phyloP scores from a whole-genome alignment of 805 yeast species.

The Wickerhamomyces canadensis region DNA sequence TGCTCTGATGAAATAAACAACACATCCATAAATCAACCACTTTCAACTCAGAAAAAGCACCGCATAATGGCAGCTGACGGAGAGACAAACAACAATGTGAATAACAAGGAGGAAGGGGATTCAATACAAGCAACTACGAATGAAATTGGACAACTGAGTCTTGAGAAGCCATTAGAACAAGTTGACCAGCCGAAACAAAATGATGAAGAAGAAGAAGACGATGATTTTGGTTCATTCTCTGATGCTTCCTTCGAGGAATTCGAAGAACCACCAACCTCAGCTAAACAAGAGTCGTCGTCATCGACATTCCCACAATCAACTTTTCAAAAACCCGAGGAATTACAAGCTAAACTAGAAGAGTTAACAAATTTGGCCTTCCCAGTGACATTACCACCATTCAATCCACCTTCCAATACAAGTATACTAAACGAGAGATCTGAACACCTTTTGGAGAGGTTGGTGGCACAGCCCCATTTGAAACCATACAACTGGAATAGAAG shows the following conservation, averaged over 20 bases:
- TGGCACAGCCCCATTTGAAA: slow-evolving; percentile 41
- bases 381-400: slow-evolving; percentile 2
- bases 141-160: no score
- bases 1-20: no score
- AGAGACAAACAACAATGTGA: no score
- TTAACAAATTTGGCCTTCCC: slow-evolving; percentile 11
- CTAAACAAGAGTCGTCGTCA: background rate
- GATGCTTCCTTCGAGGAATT: slow-evolving; percentile 31
- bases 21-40: no score
- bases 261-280: slow-evolving; percentile 14
- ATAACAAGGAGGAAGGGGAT: no score
- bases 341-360: slow-evolving; percentile 6
- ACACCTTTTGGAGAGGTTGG: slow-evolving; percentile 41
- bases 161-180: no score
- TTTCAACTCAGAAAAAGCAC: no score
- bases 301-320: slow-evolving; percentile 12
- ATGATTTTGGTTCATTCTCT: slow-evolving; percentile 28
- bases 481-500: slow-evolving; percentile 70
- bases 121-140: no score
- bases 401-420: slow-evolving; percentile 7
- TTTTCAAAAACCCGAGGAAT: slow-evolving; percentile 6
- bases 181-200: background rate
- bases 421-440: slow-evolving; percentile 30
- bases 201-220: slow-evolving; percentile 18
- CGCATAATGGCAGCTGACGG: no score